A percentile compares a stretch with the other conserved stretches of the same genome.
Conservation (phyloP, 73 alveolate species). For the Symbiodinium natans region DNA sequence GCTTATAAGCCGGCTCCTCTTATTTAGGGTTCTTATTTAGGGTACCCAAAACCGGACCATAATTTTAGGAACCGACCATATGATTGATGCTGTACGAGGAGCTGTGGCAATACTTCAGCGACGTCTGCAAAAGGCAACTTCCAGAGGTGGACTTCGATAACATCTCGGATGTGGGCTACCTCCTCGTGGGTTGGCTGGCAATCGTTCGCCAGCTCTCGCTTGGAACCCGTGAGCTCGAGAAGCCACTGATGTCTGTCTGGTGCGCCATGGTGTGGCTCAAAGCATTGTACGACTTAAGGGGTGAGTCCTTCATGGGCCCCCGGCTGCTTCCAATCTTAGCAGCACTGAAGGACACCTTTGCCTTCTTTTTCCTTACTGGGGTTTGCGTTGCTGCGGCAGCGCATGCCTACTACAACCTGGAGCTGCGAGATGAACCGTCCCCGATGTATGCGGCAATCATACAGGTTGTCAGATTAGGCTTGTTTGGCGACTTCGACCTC, state of each 20-base stretch:
- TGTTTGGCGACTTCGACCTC: constrained; percentile 41
- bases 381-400: not conserved
- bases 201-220: not conserved
- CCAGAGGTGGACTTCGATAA: not conserved
- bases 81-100: too few relatives aligned
- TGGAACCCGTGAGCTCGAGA: not conserved
- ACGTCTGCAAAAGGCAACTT: too few relatives aligned
- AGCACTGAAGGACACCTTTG: not conserved
- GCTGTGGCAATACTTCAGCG: too few relatives aligned
- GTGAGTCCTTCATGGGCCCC: constrained; percentile 28
- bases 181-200: not conserved
- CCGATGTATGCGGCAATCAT: constrained; percentile 10
- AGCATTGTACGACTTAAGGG: not conserved
- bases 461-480: constrained; percentile 24
- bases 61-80: too few relatives aligned
- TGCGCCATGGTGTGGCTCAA: constrained; percentile 12
- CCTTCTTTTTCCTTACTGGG: not conserved
- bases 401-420: constrained; percentile 22
- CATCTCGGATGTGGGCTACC: not conserved
- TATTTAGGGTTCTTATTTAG: too few relatives aligned
- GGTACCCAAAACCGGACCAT: too few relatives aligned
- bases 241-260: constrained; percentile 3
- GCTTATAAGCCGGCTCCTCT: too few relatives aligned
- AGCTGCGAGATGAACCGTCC: not conserved
- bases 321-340: constrained; percentile 17